phyloP scores from a whole-genome alignment of 768 basidiomycete species.

The Exidia glandulosa region DNA sequence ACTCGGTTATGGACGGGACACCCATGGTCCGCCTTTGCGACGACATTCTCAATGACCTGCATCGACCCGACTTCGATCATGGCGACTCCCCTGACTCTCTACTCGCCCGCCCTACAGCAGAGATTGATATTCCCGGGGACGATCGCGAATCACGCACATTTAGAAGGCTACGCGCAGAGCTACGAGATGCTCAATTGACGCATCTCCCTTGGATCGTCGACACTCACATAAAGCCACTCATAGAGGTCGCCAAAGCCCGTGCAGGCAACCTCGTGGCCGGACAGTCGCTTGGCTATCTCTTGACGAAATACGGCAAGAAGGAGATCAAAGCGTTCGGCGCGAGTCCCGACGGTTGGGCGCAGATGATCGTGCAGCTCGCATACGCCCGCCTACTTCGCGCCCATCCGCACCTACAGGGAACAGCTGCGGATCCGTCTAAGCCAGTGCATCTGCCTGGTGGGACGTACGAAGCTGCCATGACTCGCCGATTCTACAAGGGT shows the following conservation, averaged over 20 bases:
- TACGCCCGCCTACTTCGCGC: constrained; percentile 52
- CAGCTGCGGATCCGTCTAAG: constrained; percentile 17
- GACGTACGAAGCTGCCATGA: constrained; percentile 92
- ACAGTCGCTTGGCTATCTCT: constrained; percentile 51
- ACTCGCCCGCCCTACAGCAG: constrained; percentile 9
- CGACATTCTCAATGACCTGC: constrained; percentile 49
- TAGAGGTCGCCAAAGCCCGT: constrained; percentile 43
- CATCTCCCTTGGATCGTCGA: constrained; percentile 52
- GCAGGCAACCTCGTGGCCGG: constrained; percentile 47
- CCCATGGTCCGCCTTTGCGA: constrained; percentile 67
- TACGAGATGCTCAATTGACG: not conserved
- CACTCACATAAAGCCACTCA: constrained; percentile 35
- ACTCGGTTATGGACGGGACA: constrained; percentile 85
- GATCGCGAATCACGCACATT: no score
- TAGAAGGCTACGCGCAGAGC: not conserved
- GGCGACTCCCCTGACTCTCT: constrained; percentile 24
- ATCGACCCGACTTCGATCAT: constrained; percentile 53
- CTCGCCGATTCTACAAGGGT: constrained; percentile 79
- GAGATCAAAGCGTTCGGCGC: constrained; percentile 77
- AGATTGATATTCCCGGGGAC: no score
- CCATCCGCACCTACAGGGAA: not conserved
- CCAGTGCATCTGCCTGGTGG: constrained; percentile 47
- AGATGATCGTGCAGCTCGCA: constrained; percentile 85
- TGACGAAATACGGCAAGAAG: constrained; percentile 74
- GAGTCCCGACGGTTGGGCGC: constrained; percentile 93